phyloP scores from a whole-genome alignment of 2,329 filamentous ascomycete species.

The Paecilomyces niveus region DNA sequence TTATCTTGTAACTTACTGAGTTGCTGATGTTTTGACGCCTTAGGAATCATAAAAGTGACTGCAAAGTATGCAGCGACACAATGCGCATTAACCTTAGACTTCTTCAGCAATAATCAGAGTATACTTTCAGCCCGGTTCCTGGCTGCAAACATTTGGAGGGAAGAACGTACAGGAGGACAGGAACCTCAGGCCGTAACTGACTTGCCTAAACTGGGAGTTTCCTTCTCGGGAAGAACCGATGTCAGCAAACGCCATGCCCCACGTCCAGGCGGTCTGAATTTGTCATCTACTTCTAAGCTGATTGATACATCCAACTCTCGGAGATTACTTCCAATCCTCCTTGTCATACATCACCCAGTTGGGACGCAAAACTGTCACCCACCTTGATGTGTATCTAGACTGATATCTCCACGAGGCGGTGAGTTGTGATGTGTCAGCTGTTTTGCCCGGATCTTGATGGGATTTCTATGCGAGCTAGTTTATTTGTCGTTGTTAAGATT shows the following conservation, averaged over 20 bases:
- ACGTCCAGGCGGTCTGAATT: not conserved
- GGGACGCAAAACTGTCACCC: not conserved
- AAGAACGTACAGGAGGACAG: too few relatives aligned
- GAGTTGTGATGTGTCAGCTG: not conserved
- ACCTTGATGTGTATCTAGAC: not conserved
- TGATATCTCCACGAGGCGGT: not conserved
- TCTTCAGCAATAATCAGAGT: too few relatives aligned
- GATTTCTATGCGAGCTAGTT: too few relatives aligned
- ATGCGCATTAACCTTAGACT: too few relatives aligned
- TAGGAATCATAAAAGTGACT: too few relatives aligned
- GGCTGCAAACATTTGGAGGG: too few relatives aligned
- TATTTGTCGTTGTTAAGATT: not conserved
- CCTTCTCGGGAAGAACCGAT: not conserved
- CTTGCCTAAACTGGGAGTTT: not conserved
- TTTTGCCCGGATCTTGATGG: not conserved
- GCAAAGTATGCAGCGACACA: too few relatives aligned
- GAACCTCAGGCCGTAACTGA: not conserved
- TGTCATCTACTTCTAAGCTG: not conserved
- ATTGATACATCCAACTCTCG: not conserved
- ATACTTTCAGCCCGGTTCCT: too few relatives aligned
- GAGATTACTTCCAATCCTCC: not conserved
- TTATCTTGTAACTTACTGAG: too few relatives aligned
- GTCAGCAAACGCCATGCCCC: not conserved
- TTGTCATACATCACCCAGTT: not conserved
- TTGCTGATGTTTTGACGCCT: too few relatives aligned